Evolutionary conservation across 73 alveolate species (phyloP), one percentile per base, ranked within the genome.

Genomic region (Paramecium primaurelia): DNA sequence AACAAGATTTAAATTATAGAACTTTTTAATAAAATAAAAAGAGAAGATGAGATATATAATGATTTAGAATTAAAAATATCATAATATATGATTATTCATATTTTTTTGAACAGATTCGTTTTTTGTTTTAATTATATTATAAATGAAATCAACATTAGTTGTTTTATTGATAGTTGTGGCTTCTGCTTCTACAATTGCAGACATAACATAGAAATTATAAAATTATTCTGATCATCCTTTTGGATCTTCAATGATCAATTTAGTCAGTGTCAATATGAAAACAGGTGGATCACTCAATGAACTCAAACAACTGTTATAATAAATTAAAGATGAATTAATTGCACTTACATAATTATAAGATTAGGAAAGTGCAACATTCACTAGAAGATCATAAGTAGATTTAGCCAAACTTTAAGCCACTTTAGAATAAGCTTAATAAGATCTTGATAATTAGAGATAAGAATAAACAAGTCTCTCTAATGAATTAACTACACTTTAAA

Each of bases 1-100:
- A 6, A 10, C 88, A 92, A 30, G 93, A 83, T 9, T 32, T 92
- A 68, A 96, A 95, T 37, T 94, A 44, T 36, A 58, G 93, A 26
- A 49, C 59, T 37, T 84, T 59, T 47, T 40, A 73, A 73, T 37
- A 36, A 73, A 37, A 22, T 20, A 32, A 16, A 73, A 30, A 38
- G 36, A 73, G 87, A 36, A 73, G 87, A 73, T 73, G 87, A 73
- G 49, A 22, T 8, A 10, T 22, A 40, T 40, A 14, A 40, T 40
- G 49, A 40, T 40, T 7, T 40, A 40, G 49, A 7, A 40, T 40
- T 10, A 7, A 40, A 40, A 40, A 40, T 40, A 40, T 40, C 49
- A 40, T 40, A 2, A 22, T 22, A 22, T 22, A 0, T 5, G 49
- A 40, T 40, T 64, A 26, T 54, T 54, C 69, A 14, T 49, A 49